phyloP scores from a whole-genome alignment of 164 flowering plant species.

The Umbellularia californica region DNA sequence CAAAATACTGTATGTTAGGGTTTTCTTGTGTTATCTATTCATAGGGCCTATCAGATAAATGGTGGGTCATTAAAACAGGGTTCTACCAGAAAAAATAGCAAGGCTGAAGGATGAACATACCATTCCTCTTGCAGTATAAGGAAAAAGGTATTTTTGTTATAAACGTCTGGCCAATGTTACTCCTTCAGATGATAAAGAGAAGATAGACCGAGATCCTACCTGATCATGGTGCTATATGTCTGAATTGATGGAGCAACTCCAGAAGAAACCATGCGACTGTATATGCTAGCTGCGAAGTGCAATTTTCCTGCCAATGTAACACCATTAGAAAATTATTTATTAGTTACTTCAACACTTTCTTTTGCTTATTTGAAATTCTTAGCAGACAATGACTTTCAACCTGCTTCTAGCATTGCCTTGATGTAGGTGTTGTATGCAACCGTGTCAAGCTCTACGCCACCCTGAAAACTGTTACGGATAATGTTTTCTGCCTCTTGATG shows the following conservation, averaged over 20 bases:
- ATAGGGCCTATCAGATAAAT: background rate
- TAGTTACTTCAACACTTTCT: background rate
- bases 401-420: constrained; percentile 89
- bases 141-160: background rate
- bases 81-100: background rate
- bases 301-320: constrained; percentile 57
- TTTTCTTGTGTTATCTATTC: background rate
- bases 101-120: background rate
- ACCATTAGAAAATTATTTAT: background rate
- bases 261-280: constrained; percentile 55
- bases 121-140: background rate
- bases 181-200: background rate
- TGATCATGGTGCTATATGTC: constrained; percentile 86
- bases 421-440: constrained; percentile 86
- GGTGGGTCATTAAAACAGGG: background rate
- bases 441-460: constrained; percentile 64
- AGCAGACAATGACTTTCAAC: constrained; percentile 24
- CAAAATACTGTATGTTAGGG: background rate
- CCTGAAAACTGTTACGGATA: constrained; percentile 36
- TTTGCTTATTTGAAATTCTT: background rate
- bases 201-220: constrained; percentile 28
- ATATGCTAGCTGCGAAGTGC: constrained; percentile 64
- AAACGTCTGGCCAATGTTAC: background rate
- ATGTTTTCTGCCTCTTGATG: constrained; percentile 55
- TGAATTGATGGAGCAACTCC: constrained; percentile 70